A percentile compares a stretch with the other conserved stretches of the same genome.
Evolutionary conservation across 257 asterid species (phyloP).

Genomic region (Solanum paucissectum): DNA sequence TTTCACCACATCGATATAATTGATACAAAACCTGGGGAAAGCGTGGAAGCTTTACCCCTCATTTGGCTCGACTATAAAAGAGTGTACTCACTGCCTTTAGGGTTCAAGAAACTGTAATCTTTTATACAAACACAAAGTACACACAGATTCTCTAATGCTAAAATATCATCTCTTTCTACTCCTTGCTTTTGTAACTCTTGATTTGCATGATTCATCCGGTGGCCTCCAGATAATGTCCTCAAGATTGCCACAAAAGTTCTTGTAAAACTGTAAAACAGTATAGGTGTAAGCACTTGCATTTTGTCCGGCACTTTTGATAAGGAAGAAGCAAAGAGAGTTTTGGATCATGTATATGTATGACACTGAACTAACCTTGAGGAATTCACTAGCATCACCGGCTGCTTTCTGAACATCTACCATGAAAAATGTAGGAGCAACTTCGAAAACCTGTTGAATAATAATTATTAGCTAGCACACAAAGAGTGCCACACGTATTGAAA

Average conservation of each 20-base stretch:
- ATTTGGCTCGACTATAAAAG: neutral
- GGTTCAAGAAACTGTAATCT: neutral
- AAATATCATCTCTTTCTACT: slow-evolving; percentile 38
- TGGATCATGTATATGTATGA: neutral
- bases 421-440: slow-evolving; percentile 81
- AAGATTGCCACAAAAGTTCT: slow-evolving; percentile 74
- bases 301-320: neutral
- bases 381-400: slow-evolving; percentile 80
- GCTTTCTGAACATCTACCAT: slow-evolving; percentile 97
- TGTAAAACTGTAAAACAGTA: slow-evolving; percentile 60
- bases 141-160: neutral
- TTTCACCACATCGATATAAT: neutral
- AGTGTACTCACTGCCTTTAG: neutral
- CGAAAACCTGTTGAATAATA: slow-evolving; percentile 43
- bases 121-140: neutral
- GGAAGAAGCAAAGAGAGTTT: neutral
- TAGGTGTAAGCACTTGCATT: neutral
- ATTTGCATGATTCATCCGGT: slow-evolving; percentile 46
- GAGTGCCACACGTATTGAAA: neutral
- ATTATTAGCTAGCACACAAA: neutral
- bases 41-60: neutral
- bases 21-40: neutral
- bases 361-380: slow-evolving; percentile 25
- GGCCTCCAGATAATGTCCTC: slow-evolving; percentile 90
- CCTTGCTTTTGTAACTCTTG: slow-evolving; percentile 38